Percentiles rank a stretch among this genome's conserved stretches.
Conservation (phyloP, 495 filamentous ascomycete species). For the Margaritispora aquatica region DNA sequence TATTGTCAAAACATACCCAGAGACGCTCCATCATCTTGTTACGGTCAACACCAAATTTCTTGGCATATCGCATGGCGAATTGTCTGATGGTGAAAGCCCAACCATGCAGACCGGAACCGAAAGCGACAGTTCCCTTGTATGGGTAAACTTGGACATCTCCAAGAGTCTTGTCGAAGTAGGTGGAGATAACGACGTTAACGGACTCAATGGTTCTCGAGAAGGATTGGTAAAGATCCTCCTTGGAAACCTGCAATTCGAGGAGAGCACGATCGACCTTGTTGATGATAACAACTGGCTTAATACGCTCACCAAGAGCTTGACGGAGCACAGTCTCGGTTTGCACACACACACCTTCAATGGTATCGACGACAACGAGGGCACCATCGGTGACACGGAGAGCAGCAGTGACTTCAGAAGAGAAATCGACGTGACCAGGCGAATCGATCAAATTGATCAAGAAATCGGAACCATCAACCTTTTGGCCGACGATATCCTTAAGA, state of each 20-base stretch:
- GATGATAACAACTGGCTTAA: conserved; percentile 98
- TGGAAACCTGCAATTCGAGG: conserved; percentile 93
- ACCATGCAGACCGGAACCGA: conserved; percentile 99
- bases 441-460: conserved; percentile 99
- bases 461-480: conserved; percentile 81
- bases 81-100: conserved; percentile 99
- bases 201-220: conserved; percentile 99
- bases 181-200: conserved; percentile 99
- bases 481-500: conserved; percentile 83
- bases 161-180: conserved; percentile 93
- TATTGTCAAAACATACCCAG: conserved; percentile 55
- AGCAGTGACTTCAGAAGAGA: conserved; percentile 99
- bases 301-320: conserved; percentile 99
- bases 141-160: conserved; percentile 99
- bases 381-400: conserved; percentile 99
- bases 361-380: conserved; percentile 99
- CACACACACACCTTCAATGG: conserved; percentile 98
- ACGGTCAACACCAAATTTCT: conserved; percentile 99
- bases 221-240: conserved; percentile 99
- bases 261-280: conserved; percentile 99
- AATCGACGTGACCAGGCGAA: conserved; percentile 99
- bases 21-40: conserved; percentile 99
- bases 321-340: conserved; percentile 99
- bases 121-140: conserved; percentile 92
- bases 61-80: conserved; percentile 93